Evolutionary conservation across 345 rosid genomes (phyloP).

Genomic region (Gossypium herbaceum): DNA sequence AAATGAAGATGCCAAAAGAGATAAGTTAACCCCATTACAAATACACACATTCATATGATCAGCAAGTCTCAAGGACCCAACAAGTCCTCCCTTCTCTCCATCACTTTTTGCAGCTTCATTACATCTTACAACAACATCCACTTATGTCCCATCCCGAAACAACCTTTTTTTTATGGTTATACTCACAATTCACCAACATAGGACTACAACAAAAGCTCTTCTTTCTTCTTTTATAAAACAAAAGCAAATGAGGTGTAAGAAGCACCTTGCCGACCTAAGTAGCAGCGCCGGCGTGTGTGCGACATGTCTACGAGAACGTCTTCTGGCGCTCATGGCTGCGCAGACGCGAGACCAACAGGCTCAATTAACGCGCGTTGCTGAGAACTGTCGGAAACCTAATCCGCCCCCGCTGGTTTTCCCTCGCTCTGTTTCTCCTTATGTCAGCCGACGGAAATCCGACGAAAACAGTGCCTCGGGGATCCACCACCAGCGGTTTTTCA

Average conservation of each 20-base stretch:
- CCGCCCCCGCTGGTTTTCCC: slow-evolving; percentile 64
- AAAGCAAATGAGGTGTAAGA: neutral
- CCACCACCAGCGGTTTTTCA: slow-evolving; percentile 39
- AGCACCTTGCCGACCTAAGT: neutral
- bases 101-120: too few relatives aligned
- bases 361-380: slow-evolving; percentile 7
- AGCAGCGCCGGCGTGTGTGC: neutral
- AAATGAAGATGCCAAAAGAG: too few relatives aligned
- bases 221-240: neutral
- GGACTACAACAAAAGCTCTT: neutral
- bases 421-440: slow-evolving; percentile 82
- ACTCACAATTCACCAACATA: too few relatives aligned
- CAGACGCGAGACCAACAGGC: slow-evolving; percentile 20
- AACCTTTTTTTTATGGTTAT: too few relatives aligned
- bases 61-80: too few relatives aligned
- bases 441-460: slow-evolving; percentile 64
- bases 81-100: too few relatives aligned
- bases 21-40: too few relatives aligned
- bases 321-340: neutral
- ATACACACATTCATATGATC: too few relatives aligned
- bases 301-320: neutral
- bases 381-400: slow-evolving; percentile 16
- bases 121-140: too few relatives aligned
- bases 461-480: slow-evolving; percentile 8
- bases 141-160: too few relatives aligned